A percentile compares a stretch with the other conserved stretches of the same genome.
Evolutionary conservation across 2,329 filamentous ascomycete species (phyloP).

Genomic region (Aspergillus fijiensis): DNA sequence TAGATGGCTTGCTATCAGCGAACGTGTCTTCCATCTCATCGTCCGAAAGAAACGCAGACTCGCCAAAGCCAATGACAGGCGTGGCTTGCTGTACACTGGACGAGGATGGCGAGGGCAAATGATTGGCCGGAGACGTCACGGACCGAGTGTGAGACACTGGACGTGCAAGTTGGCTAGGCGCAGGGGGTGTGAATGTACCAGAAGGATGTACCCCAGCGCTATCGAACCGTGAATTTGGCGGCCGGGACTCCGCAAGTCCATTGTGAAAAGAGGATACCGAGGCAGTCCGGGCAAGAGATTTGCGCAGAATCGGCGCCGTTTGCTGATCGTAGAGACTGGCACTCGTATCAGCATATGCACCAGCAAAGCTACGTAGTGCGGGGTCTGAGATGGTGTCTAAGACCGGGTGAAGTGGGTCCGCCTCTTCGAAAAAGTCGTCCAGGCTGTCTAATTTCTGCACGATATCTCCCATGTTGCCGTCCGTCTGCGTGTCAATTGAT

Average conservation of each 20-base stretch:
- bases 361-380: constrained; percentile 52
- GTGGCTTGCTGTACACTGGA: constrained; percentile 56
- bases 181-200: constrained; percentile 50
- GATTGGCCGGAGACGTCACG: constrained; percentile 73
- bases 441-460: constrained; percentile 75
- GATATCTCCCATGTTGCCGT: constrained; percentile 75
- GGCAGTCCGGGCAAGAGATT: constrained; percentile 71
- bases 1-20: constrained; percentile 60
- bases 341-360: constrained; percentile 67
- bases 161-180: constrained; percentile 44
- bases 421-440: constrained; percentile 78
- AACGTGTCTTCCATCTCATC: constrained; percentile 76
- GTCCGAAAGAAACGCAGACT: constrained; percentile 67
- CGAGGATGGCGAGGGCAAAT: constrained; percentile 42
- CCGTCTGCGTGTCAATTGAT: constrained; percentile 67
- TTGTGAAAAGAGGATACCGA: constrained; percentile 79
- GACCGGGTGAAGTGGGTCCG: constrained; percentile 60
- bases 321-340: constrained; percentile 90
- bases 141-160: constrained; percentile 77
- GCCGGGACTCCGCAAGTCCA: constrained; percentile 72
- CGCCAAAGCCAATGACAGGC: constrained; percentile 47
- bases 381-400: constrained; percentile 37
- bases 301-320: constrained; percentile 83
- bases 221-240: constrained; percentile 57
- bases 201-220: constrained; percentile 41